Percentiles rank a stretch among this genome's conserved stretches.
phyloP scores from a whole-genome alignment of 1,284 basidiomycete genomes.

The Abortiporus biennis region DNA sequence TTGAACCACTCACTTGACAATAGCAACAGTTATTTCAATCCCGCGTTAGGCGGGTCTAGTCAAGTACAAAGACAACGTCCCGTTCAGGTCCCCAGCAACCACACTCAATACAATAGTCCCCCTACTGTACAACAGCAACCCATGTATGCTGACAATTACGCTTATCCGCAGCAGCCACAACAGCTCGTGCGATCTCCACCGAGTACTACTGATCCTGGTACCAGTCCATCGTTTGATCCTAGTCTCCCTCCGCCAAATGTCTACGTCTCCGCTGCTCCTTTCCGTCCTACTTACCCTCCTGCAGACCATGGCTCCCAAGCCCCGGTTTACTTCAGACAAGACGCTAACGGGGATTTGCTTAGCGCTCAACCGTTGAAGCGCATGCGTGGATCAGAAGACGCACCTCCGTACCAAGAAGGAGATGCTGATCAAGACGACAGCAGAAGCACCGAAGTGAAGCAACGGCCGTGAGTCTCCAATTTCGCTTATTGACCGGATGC shows the following conservation, averaged over 20 bases:
- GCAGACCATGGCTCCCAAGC: not conserved
- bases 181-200: not conserved
- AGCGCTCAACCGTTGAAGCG: not conserved
- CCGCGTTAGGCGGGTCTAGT: not conserved
- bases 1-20: not conserved
- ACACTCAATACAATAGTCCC: not conserved
- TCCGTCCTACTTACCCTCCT: not conserved
- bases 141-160: not conserved
- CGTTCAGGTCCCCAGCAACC: no score
- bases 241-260: no score
- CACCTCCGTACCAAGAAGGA: no score
- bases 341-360: not conserved
- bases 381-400: not conserved
- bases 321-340: no score
- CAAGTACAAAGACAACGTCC: not conserved
- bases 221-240: not conserved
- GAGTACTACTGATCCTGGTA: not conserved
- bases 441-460: no score
- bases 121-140: not conserved
- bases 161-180: not conserved
- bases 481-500: no score
- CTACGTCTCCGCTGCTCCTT: not conserved
- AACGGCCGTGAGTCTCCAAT: no score
- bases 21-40: constrained; percentile 6
- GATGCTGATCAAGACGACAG: no score